These are phyloP conservation scores for Torulaspora microellipsoides DNA, from an alignment of 805 yeast species.

Conservation along the genomic window DNA sequence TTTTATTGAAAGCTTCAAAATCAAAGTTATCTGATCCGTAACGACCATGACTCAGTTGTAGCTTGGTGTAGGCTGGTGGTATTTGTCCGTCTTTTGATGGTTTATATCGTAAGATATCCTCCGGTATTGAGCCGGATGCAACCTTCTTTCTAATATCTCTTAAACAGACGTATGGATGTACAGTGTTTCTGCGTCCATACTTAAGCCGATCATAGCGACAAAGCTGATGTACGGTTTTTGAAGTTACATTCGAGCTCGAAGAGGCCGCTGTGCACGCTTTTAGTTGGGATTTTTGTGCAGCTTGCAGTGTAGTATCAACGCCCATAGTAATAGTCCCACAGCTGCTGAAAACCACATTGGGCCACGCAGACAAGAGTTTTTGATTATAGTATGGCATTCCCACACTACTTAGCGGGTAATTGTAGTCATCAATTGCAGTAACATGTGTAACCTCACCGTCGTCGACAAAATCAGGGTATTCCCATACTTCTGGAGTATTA, in stretches of 20 bases:
- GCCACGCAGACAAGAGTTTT: slow-evolving; percentile 76
- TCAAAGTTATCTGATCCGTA: slow-evolving; percentile 95
- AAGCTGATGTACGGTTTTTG: slow-evolving; percentile 36
- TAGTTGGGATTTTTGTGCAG: slow-evolving; percentile 10
- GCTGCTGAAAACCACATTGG: slow-evolving; percentile 55
- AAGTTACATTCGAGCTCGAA: slow-evolving; percentile 13
- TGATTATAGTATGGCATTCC: slow-evolving; percentile 88
- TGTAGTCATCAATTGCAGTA: slow-evolving; percentile 40
- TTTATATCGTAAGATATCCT: slow-evolving; percentile 22
- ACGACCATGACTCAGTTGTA: slow-evolving; percentile 75
- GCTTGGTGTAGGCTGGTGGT: slow-evolving; percentile 71
- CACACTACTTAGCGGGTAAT: slow-evolving; percentile 59
- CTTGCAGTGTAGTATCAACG: slow-evolving; percentile 40
- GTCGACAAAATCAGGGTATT: slow-evolving; percentile 49
- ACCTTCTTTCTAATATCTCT: slow-evolving; percentile 26
- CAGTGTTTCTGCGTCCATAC: slow-evolving; percentile 53
- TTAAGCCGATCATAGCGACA: slow-evolving; percentile 53
- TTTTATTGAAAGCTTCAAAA: slow-evolving; percentile 74
- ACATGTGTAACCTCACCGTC: slow-evolving; percentile 28
- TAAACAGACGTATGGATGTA: slow-evolving; percentile 40
- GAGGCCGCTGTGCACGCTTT: neutral
- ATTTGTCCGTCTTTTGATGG: slow-evolving; percentile 37
- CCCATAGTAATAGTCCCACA: slow-evolving; percentile 55
- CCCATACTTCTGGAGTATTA: slow-evolving; percentile 42
- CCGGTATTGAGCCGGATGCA: slow-evolving; percentile 17